These are phyloP conservation scores for Entomortierella beljakovae DNA, from an alignment of 192 early-diverging fungal species.

Conservation along the genomic window DNA sequence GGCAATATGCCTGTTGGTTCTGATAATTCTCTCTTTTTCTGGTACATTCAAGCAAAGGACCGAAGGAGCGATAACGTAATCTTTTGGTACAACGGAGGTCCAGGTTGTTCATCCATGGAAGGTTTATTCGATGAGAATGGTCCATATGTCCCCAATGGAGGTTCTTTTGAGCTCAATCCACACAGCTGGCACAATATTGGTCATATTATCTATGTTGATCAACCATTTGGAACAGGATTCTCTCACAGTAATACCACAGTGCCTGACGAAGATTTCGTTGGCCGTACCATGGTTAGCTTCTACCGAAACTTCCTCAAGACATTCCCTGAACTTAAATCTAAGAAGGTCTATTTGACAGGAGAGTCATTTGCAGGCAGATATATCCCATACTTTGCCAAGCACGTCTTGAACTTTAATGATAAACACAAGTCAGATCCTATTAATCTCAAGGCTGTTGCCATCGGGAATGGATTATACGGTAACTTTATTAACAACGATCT, in stretches of 20 bases:
- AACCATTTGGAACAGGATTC: neutral
- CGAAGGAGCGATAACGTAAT: neutral
- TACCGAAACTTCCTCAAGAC: too few species aligned
- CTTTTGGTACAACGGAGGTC: neutral
- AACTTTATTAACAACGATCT: neutral
- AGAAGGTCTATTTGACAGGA: too few species aligned
- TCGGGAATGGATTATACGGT: neutral
- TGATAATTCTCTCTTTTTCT: neutral
- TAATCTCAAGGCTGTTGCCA: neutral
- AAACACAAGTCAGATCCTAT: neutral
- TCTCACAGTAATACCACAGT: neutral
- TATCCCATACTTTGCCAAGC: neutral
- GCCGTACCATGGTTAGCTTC: too few species aligned
- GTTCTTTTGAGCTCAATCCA: neutral
- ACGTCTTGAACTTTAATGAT: neutral
- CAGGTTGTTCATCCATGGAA: neutral
- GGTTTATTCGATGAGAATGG: neutral
- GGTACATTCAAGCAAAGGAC: neutral
- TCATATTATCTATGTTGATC: neutral
- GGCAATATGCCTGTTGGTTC: neutral
- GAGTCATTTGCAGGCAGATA: neutral
- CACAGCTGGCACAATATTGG: neutral
- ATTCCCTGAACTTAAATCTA: too few species aligned
- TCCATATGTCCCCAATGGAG: neutral
- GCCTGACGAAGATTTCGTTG: too few species aligned